These are phyloP conservation scores for Malassezia caprae DNA, from an alignment of 1,284 basidiomycete species.

Conservation along the genomic window DNA sequence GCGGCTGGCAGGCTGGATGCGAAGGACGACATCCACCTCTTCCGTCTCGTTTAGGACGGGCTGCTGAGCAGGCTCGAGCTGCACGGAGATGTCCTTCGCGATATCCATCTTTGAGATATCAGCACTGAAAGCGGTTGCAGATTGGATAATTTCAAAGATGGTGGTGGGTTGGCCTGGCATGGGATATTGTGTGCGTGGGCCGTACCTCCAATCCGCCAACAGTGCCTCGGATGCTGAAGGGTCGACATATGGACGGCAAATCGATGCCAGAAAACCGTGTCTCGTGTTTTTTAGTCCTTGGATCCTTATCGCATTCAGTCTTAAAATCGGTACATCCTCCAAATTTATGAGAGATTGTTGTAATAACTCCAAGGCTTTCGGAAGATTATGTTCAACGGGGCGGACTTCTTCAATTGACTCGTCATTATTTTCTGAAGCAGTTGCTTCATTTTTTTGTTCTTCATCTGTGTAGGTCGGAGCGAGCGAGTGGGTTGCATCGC, in stretches of 20 bases:
- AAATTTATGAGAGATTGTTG: slow-evolving; percentile 17
- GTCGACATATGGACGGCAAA: slow-evolving; percentile 62
- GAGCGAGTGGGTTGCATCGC: slow-evolving; percentile 6
- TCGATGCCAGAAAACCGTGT: slow-evolving; percentile 64
- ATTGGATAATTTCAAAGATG: slow-evolving; percentile 53
- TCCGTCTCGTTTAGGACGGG: slow-evolving; percentile 56
- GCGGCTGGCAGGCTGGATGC: slow-evolving; percentile 65
- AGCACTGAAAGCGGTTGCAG: slow-evolving; percentile 60
- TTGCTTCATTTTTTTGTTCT: not conserved
- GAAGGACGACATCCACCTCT: slow-evolving; percentile 77
- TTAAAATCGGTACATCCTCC: slow-evolving; percentile 21
- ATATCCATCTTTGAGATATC: slow-evolving; percentile 65
- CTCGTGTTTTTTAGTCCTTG: slow-evolving; percentile 67
- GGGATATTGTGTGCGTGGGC: slow-evolving; percentile 33
- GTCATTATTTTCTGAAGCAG: not conserved
- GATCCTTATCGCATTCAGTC: slow-evolving; percentile 65
- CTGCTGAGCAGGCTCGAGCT: slow-evolving; percentile 58
- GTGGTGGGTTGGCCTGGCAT: slow-evolving; percentile 31
- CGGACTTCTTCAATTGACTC: not conserved
- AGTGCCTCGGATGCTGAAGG: slow-evolving; percentile 20
- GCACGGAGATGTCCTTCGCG: slow-evolving; percentile 63
- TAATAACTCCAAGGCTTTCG: slow-evolving; percentile 24
- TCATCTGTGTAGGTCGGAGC: not conserved
- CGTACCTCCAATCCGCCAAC: slow-evolving; percentile 30
- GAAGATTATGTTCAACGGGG: slow-evolving; percentile 23